Evolutionary conservation across 1,284 basidiomycete species (phyloP), one percentile per base, ranked within the genome.

Genomic region (Malassezia caprae): DNA sequence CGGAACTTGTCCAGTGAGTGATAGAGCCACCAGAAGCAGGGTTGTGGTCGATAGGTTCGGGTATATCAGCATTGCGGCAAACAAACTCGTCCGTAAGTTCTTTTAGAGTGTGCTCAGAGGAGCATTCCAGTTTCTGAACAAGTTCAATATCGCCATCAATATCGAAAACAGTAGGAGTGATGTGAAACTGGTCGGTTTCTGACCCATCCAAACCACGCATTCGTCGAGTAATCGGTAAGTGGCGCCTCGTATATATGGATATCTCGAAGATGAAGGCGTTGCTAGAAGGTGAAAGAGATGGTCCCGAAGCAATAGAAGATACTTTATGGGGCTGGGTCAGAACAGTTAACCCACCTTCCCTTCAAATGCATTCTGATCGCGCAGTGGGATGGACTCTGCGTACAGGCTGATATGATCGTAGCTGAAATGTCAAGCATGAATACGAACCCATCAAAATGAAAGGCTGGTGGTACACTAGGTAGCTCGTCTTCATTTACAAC

Each of bases 61-160:
- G 55, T 12, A 57, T 28, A 23, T 57, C 45, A 12, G 21, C 24
- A 44, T 57, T 51, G 26, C 44, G 49, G n/a, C 55, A 57, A 5
- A 43, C 24, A 4, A 57, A 34, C 28, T 51, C 55, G 23, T 31
- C 12, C 7, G 27, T 43, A 0, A 57, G 32, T 2, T 47, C 44
- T 11, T 39, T 37, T 8, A 57, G 45, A 30, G 55, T 52, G 19
- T 52, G 48, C 8, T 34, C 35, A 4, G 37, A 30, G 13, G 34
- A 23, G 26, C 42, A 45, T 31, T 44, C 41, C 4, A 57, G 19
- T 13, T 19, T 28, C 34, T 57, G 54, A 1, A 49, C 19, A 21
- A 46, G 43, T 11, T 42, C 42, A 27, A 48, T 8, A 11, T 48
- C 52, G 21, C 39, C 52, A 30, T 56, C 53, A 19, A 56, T 44